Evolutionary conservation across 1,139 yeast genomes (phyloP), one percentile per base, ranked within the genome.

Genomic region (Suhomyces kunorum): DNA sequence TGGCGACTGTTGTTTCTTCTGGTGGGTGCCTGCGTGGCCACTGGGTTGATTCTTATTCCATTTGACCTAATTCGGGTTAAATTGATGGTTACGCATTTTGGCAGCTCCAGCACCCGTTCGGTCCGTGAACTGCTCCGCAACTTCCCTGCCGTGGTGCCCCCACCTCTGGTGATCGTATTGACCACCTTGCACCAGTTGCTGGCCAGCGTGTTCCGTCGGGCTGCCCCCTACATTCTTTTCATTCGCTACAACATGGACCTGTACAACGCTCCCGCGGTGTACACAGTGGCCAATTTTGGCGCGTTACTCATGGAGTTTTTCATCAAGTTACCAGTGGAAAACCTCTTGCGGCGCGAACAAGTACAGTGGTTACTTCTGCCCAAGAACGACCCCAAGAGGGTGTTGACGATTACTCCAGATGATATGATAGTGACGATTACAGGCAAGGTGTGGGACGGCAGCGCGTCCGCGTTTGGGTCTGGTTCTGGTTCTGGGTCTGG

Each of bases 251-350:
- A 85, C 47, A 70, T 88, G 44, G 95, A 87, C 56, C 73, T 80
- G 39, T 81, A 77, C 59, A 76, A 80, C 43, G 74, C 85, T 14
- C 88, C 94, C 1, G 69, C 69, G 15, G 54, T 81, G 24, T 86
- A 78, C 61, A 72, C 77, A 1, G 45, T 68, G 28, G 69, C 64
- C 33, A 81, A 82, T 50, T 64, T 88, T 37, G 50, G 76, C 3
- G 76, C 87, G 26, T 76, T 84, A 38, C 60, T 83, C 12, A 48
- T 78, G 51, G 95, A 88, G 50, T 71, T 90, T 31, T 79, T 84
- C 46, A 74, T 89, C 45, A 82, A 83, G 58, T 70, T 92, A 45
- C 98, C 98, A 2, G 76, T 89, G 41, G 98, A 92, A 56, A 89
- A 95, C 18, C 63, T 92, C 38, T 73, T 87, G 45, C 75, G 95